Base-by-base conservation (phyloP, 2,329 filamentous ascomycete species). In the Fusarium tupiense region DNA sequence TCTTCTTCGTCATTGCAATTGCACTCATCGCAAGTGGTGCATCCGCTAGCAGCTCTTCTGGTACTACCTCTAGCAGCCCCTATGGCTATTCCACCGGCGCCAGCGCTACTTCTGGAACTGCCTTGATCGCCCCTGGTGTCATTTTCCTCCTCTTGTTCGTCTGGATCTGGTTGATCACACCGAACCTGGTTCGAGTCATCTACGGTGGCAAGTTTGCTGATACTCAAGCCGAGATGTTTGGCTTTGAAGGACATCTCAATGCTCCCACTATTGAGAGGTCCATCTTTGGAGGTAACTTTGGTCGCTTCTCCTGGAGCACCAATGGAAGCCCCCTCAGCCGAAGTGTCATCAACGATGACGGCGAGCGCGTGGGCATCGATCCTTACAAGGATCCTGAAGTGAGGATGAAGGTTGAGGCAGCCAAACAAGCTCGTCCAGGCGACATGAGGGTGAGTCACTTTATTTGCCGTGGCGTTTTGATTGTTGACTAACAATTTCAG, bases 161-260 rank as follows among this genome's bases (percentile, higher is more conserved):
- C 8, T 72, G 75, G 13, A 46, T 74, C 35, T 80, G 71, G 71
- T 43, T 79, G 29, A 67, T 72, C 35, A 78, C 73, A 7, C 79
- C 80, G 6, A 74, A 69, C 19, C 58, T 81, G 37, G 64, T 81
- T 7, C 69, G 74, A 10, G 47, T 74, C 46, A 74, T 79, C 43
- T 79, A 80, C 29, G 75, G 78, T n/a, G 78, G 80, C 57, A 80
- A 80, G 66, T 81, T 82, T 44, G 68, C 57, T 40, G 71, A 77
- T 16, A 77, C 80, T 0, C 79, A 81, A 50, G 76, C 80, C 3
- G 74, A 79, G 26, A 75, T 82, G 49, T 82, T 82, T 62, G 79
- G 80, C 16, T 77, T 82, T 57, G 80, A 82, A 64, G 81, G 80
- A 6, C 74, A 81, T 53, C 69, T 82, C 46, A 79, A 80, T 35